Evolutionary conservation across 257 asterid species (phyloP).

Genomic region (Capsicum pubescens): DNA sequence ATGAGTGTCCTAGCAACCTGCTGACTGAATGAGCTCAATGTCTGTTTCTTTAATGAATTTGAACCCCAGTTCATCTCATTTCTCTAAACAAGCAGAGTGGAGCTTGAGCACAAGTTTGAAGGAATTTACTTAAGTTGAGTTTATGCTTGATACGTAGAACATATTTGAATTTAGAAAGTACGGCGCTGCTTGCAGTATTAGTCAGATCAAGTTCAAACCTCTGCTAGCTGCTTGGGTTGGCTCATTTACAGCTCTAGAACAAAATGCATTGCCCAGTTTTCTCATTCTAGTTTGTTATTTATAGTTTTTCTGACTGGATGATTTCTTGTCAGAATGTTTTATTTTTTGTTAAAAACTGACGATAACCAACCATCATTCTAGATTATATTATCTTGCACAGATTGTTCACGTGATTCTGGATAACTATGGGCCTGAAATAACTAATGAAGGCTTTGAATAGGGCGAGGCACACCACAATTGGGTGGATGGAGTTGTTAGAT

Average conservation of each 20-base stretch:
- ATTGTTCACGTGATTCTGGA: conserved; percentile 77
- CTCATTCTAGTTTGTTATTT: conserved; percentile 1
- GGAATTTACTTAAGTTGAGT: not conserved
- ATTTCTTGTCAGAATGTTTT: conserved; percentile 4
- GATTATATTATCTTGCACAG: conserved; percentile 45
- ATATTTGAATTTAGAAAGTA: not conserved
- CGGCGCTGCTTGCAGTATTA: not conserved
- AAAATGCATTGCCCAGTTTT: conserved; percentile 11
- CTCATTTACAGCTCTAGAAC: not conserved
- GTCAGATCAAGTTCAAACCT: not conserved
- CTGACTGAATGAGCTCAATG: too few species aligned
- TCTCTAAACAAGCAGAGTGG: not conserved
- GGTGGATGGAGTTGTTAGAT: conserved; percentile 94
- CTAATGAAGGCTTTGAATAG: conserved; percentile 63
- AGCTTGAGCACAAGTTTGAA: not conserved
- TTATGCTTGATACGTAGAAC: not conserved
- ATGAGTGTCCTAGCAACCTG: not conserved
- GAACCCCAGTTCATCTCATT: not conserved
- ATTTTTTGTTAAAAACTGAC: conserved; percentile 16
- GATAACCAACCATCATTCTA: conserved; percentile 24
- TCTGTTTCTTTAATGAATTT: too few species aligned
- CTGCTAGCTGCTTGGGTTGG: not conserved
- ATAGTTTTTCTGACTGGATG: conserved; percentile 6
- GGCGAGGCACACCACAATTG: conserved; percentile 87
- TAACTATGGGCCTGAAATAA: conserved; percentile 69